Percentiles rank a stretch among this genome's conserved stretches.
These are phyloP conservation scores for Canna indica DNA, from an alignment of 176 grass and related monocot genomes.

Conservation along the genomic window DNA sequence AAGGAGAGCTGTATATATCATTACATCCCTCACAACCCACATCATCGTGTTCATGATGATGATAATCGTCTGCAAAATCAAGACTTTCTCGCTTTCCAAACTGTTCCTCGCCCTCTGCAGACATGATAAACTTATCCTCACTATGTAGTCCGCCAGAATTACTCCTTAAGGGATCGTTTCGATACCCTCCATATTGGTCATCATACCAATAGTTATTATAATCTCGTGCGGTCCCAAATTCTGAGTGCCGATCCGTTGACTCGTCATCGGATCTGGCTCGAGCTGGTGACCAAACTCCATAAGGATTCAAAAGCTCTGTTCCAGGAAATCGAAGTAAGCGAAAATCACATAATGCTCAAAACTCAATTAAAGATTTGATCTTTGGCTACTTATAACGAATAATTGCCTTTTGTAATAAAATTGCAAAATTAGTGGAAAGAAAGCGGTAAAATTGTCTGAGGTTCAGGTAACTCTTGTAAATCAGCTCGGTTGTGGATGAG, in stretches of 20 bases:
- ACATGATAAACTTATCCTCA: conserved; percentile 71
- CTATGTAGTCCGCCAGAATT: conserved; percentile 25
- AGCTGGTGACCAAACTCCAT: conserved; percentile 67
- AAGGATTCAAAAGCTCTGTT: conserved; percentile 74
- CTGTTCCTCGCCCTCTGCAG: conserved; percentile 22
- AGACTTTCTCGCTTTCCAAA: conserved; percentile 16
- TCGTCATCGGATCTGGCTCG: conserved; percentile 47
- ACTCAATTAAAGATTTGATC: not conserved
- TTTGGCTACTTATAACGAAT: not conserved
- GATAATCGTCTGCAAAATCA: conserved; percentile 3
- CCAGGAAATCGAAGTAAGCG: conserved; percentile 7
- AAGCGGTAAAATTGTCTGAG: not conserved
- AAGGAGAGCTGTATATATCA: conserved; percentile 59
- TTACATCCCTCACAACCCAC: conserved; percentile 40
- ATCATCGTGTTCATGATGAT: conserved; percentile 29
- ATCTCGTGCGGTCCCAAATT: conserved; percentile 81
- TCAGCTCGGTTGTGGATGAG: not conserved
- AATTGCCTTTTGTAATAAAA: not conserved
- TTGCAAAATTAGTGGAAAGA: not conserved
- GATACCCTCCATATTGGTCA: conserved; percentile 20
- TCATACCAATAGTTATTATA: conserved; percentile 82
- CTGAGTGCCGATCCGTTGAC: conserved; percentile 55
- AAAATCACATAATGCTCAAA: not conserved
- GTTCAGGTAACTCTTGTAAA: not conserved
- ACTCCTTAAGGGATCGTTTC: conserved; percentile 26